These are phyloP conservation scores for Mycena amicta DNA, from an alignment of 768 basidiomycete genomes.

Conservation along the genomic window DNA sequence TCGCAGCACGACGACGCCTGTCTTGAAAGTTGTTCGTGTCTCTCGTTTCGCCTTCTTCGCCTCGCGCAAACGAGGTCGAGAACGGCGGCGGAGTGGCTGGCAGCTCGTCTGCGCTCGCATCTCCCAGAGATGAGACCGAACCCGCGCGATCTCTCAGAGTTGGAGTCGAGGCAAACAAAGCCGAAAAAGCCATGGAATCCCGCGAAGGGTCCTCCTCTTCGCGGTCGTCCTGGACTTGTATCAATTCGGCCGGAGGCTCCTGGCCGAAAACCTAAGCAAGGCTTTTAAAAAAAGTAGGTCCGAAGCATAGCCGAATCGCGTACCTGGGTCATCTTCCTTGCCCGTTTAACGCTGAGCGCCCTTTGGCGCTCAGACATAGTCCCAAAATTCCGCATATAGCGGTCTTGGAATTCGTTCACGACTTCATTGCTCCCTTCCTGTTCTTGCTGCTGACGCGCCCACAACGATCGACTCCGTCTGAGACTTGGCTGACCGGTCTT, in stretches of 20 bases:
- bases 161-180: not conserved
- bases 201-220: constrained; percentile 13
- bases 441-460: constrained; percentile 16
- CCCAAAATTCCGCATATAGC: constrained; percentile 27
- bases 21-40: constrained; percentile 25
- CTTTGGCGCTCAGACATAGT: constrained; percentile 37
- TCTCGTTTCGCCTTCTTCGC: constrained; percentile 5
- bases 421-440: constrained; percentile 6
- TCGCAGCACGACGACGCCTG: constrained; percentile 51
- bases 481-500: constrained; percentile 8
- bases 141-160: constrained; percentile 18
- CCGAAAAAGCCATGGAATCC: constrained; percentile 26
- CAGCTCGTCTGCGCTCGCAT: not conserved
- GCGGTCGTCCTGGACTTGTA: constrained; percentile 34
- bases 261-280: constrained; percentile 49
- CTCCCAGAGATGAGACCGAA: constrained; percentile 8
- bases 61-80: too few species aligned
- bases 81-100: not conserved
- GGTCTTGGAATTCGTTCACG: constrained; percentile 21
- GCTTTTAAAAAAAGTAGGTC: not conserved
- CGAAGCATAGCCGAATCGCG: not conserved
- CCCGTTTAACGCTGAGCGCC: constrained; percentile 45
- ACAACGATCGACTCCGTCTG: constrained; percentile 35
- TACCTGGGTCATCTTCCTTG: constrained; percentile 56
- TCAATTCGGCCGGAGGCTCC: constrained; percentile 47